Conservation (phyloP, 352 stramenopile genomes). For the Pythium phragmitis region DNA sequence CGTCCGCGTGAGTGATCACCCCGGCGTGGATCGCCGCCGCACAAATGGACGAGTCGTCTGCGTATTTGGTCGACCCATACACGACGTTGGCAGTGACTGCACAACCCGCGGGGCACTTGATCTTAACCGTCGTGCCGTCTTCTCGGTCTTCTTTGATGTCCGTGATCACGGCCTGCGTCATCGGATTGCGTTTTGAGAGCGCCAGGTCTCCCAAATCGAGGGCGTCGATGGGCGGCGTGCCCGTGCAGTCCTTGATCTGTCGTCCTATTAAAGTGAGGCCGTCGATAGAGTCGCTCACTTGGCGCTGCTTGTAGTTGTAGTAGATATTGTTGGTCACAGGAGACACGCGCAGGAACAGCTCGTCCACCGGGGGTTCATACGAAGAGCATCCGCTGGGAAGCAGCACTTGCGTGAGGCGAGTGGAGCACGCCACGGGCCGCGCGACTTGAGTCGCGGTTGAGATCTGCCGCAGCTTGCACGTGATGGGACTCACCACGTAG, state of each 20-base stretch:
- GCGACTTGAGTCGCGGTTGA: constrained; percentile 70
- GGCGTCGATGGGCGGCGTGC: constrained; percentile 80
- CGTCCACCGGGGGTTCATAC: constrained; percentile 92
- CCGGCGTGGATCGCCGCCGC: constrained; percentile 90
- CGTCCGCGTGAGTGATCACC: constrained; percentile 43
- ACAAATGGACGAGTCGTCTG: constrained; percentile 91
- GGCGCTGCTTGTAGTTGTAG: constrained; percentile 86
- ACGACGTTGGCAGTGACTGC: constrained; percentile 35
- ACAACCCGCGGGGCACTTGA: constrained; percentile 77
- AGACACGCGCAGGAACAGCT: constrained; percentile 77
- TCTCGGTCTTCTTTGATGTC: constrained; percentile 83
- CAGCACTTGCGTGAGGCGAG: constrained; percentile 79
- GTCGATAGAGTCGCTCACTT: constrained; percentile 39
- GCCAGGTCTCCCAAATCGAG: constrained; percentile 72
- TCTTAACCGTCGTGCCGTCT: constrained; percentile 86
- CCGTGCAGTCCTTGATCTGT: constrained; percentile 90
- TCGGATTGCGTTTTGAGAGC: constrained; percentile 27
- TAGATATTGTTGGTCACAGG: constrained; percentile 89
- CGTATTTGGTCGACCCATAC: constrained; percentile 77
- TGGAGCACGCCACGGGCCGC: constrained; percentile 69
- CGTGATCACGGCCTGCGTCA: constrained; percentile 24
- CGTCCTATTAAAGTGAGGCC: constrained; percentile 52
- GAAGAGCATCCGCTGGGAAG: constrained; percentile 92
- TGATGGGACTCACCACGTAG: constrained; percentile 90
- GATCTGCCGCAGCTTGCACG: constrained; percentile 89